Conservation (phyloP, 2,329 filamentous ascomycete genomes). For the Pseudogymnoascus sp. region DNA sequence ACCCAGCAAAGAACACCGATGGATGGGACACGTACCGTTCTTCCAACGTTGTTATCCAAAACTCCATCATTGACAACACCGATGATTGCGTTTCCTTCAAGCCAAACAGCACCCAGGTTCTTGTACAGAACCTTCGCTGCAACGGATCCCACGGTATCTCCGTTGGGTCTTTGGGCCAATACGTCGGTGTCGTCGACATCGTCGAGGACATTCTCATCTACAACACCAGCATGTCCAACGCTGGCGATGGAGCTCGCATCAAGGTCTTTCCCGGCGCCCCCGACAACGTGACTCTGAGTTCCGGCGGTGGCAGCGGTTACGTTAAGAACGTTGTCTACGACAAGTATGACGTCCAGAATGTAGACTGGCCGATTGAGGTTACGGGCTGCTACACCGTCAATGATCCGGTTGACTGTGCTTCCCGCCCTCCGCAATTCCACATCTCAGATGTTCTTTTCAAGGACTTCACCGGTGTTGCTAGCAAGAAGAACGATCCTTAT, state of each 20-base stretch:
- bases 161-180: constrained; percentile 65
- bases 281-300: constrained; percentile 42
- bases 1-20: constrained; percentile 57
- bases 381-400: constrained; percentile 50
- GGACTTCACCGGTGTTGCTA: constrained; percentile 45
- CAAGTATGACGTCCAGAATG: constrained; percentile 46
- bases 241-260: constrained; percentile 55
- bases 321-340: constrained; percentile 56
- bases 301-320: constrained; percentile 49
- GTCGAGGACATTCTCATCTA: constrained; percentile 61
- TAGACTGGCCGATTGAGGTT: constrained; percentile 35
- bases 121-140: constrained; percentile 59
- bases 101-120: constrained; percentile 60
- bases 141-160: constrained; percentile 65
- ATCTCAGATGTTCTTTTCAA: constrained; percentile 46
- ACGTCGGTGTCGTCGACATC: constrained; percentile 51
- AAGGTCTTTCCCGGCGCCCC: constrained; percentile 50
- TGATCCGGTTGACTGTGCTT: constrained; percentile 30
- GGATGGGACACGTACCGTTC: constrained; percentile 58
- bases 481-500: constrained; percentile 32
- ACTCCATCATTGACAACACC: constrained; percentile 55
- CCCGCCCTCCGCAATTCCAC: constrained; percentile 31
- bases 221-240: constrained; percentile 51
- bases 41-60: constrained; percentile 55
- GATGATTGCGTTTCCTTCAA: constrained; percentile 71